phyloP scores from a whole-genome alignment of 2,329 filamentous ascomycete species.

The Clonostachys solani region DNA sequence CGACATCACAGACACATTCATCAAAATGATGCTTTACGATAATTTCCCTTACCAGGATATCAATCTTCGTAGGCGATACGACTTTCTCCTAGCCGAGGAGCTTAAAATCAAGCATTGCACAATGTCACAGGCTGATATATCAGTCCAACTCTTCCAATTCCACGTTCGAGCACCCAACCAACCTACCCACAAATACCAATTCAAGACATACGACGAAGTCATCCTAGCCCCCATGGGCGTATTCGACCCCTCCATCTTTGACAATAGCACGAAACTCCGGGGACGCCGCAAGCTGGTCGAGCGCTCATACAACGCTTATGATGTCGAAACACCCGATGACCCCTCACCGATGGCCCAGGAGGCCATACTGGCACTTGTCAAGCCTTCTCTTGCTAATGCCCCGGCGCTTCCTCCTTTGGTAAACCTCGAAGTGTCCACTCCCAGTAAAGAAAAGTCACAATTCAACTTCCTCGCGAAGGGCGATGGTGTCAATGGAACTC shows the following conservation, averaged over 20 bases:
- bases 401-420: no score
- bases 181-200: conserved; percentile 87
- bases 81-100: conserved; percentile 91
- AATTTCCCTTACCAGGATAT: conserved; percentile 95
- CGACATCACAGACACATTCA: conserved; percentile 90
- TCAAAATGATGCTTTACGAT: conserved; percentile 97
- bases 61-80: conserved; percentile 84
- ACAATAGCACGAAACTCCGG: conserved; percentile 73
- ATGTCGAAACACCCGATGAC: conserved; percentile 82
- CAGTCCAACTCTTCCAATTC: conserved; percentile 84
- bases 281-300: conserved; percentile 79
- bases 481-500: conserved; percentile 69
- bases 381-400: conserved; percentile 48
- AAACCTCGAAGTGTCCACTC: conserved; percentile 48
- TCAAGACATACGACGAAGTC: conserved; percentile 96
- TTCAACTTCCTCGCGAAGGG: conserved; percentile 65
- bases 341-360: conserved; percentile 82
- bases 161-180: conserved; percentile 85
- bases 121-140: conserved; percentile 84
- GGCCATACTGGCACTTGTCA: conserved; percentile 54
- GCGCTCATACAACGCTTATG: conserved; percentile 90
- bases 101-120: conserved; percentile 92
- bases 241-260: conserved; percentile 84
- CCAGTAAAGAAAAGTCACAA: conserved; percentile 59
- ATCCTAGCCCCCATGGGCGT: conserved; percentile 94